Evolutionary conservation across 495 filamentous ascomycete genomes (phyloP), one percentile per base, ranked within the genome.

Genomic region (Paragyromitra xinjiangensis): DNA sequence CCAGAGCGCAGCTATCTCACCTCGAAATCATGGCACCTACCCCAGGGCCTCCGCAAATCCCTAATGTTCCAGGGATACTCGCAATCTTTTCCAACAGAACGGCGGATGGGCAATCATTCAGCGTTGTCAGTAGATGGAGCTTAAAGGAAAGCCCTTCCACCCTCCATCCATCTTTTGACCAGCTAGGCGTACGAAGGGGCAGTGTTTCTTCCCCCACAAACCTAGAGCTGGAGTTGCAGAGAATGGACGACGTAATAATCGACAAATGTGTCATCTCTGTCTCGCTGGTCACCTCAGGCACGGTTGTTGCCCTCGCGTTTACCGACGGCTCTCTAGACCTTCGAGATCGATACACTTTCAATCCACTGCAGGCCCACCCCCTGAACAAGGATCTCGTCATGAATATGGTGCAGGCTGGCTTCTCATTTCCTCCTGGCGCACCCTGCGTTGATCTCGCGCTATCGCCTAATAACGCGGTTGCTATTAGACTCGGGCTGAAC

Each of bases 341-440:
- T n/a, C 64, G 81, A 24, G 81, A 82, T 42, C 72, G 81, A 19
- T 69, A 64, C 22, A 74, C 24, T 8, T 79, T 80, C 29, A 80
- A 69, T 29, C 78, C 39, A 14, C 58, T 80, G 3, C 78, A 64
- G 42, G 53, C 75, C 22, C 64, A 68, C 39, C 42, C 51, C 7
- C 19, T 63, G 22, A 80, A 56, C 48, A 79, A 69, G 48, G 73
- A 81, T 24, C 51, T 78, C 12, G 78, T 83, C 16, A 66, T 66
- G 50, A 81, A 82, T 63, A 83, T 83, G 78, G 68, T 79, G 3
- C 81, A 83, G 29, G 81, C 81, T 19, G 81, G 81, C 2, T 83
- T 83, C 50, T 66, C 71, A 16, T 83, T 83, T 37, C 78, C 81
- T 2, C 62, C 55, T 12, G 69, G 53, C 24, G 75, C 78, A n/a